These are phyloP conservation scores for Vigna reflexopilosa DNA, from an alignment of 306 rosid species.

Conservation along the genomic window DNA sequence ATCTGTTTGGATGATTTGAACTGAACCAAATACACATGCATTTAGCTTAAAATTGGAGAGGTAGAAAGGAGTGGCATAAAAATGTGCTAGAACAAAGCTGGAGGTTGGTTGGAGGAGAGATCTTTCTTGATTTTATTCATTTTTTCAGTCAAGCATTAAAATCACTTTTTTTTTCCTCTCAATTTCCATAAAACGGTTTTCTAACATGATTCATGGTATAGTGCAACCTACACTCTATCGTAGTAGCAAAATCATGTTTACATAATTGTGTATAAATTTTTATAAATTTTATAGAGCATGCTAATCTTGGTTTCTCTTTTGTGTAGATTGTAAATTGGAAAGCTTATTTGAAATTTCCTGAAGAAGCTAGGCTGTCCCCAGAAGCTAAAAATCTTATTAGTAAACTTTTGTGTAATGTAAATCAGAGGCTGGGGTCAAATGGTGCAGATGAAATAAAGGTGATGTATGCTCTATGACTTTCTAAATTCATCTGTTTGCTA, in stretches of 20 bases:
- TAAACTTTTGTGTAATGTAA: constrained; percentile 87
- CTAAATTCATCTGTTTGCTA: constrained; percentile 56
- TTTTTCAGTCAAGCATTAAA: constrained; percentile 1
- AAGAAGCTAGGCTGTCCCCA: constrained; percentile 81
- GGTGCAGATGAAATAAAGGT: constrained; percentile 97
- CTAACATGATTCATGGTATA: neutral
- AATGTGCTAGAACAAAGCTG: neutral
- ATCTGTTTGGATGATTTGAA: neutral
- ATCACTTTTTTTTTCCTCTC: neutral
- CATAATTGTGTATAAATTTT: neutral
- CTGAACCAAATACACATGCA: neutral
- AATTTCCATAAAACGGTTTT: neutral
- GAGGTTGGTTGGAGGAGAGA: neutral
- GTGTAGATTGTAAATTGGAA: constrained; percentile 94
- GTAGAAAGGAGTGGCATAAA: neutral
- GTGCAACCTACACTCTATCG: constrained; percentile 10
- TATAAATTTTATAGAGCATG: constrained; percentile 9
- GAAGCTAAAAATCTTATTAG: constrained; percentile 87
- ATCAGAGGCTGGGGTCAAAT: constrained; percentile 84
- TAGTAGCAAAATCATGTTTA: constrained; percentile 24
- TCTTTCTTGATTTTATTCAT: constrained; percentile 9
- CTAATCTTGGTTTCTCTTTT: constrained; percentile 37
- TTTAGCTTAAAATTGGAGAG: neutral
- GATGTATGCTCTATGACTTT: constrained; percentile 73
- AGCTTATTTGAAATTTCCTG: constrained; percentile 97